These are phyloP conservation scores for Penicillium palitans DNA, from an alignment of 2,329 filamentous ascomycete genomes.

Conservation along the genomic window DNA sequence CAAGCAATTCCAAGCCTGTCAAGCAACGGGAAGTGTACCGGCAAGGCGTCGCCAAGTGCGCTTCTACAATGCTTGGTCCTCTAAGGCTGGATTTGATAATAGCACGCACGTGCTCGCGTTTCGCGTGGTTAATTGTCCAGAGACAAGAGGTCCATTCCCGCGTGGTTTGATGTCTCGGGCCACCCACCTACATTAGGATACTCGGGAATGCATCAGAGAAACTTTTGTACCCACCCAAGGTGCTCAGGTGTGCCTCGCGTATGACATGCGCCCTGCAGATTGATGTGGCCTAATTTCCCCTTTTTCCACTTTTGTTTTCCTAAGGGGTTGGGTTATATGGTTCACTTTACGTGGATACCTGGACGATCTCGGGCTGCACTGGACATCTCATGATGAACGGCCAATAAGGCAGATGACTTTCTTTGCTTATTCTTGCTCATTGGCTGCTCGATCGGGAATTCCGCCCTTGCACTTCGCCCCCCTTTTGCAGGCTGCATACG, in stretches of 20 bases:
- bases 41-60: slow-evolving; percentile 11
- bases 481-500: not conserved
- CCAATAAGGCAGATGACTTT: not conserved
- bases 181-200: not conserved
- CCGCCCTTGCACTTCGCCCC: not conserved
- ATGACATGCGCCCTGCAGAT: not conserved
- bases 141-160: not conserved
- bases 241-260: not conserved
- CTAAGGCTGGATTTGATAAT: not conserved
- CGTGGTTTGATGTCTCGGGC: not conserved
- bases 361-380: not conserved
- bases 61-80: slow-evolving; percentile 9
- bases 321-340: not conserved
- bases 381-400: not conserved
- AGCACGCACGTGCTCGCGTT: slow-evolving; percentile 8
- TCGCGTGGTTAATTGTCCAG: not conserved
- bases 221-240: not conserved
- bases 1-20: not conserved
- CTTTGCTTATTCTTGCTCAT: not conserved
- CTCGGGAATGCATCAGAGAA: not conserved
- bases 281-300: not conserved
- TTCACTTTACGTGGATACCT: not conserved
- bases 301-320: not conserved
- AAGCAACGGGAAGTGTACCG: not conserved
- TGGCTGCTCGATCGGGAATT: not conserved